These are phyloP conservation scores for Pestalotiopsis sp. DNA, from an alignment of 2,329 filamentous ascomycete genomes.

Conservation along the genomic window DNA sequence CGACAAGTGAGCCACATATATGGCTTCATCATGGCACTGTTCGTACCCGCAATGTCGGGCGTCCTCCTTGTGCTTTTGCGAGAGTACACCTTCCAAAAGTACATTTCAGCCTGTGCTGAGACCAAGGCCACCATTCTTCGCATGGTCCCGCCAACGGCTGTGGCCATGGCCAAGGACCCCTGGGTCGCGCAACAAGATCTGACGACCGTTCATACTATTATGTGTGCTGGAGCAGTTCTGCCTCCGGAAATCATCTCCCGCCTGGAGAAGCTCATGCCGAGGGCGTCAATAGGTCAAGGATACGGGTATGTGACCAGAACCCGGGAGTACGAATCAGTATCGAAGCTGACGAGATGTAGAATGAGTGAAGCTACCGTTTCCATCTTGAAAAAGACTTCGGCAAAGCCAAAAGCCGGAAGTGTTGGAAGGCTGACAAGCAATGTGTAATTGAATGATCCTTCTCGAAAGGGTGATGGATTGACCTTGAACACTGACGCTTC, in stretches of 20 bases:
- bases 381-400: slow-evolving; percentile 20
- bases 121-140: slow-evolving; percentile 23
- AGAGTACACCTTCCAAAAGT: slow-evolving; percentile 22
- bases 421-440: slow-evolving; percentile 63
- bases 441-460: slow-evolving; percentile 39
- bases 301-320: slow-evolving; percentile 18
- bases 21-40: slow-evolving; percentile 24
- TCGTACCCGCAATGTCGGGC: slow-evolving; percentile 24
- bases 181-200: slow-evolving; percentile 18
- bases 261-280: slow-evolving; percentile 17
- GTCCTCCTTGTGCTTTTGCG: slow-evolving; percentile 24
- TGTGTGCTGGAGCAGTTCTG: slow-evolving; percentile 24
- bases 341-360: not conserved
- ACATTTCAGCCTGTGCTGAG: slow-evolving; percentile 22
- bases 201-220: slow-evolving; percentile 18
- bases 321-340: not conserved
- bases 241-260: slow-evolving; percentile 20
- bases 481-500: not conserved
- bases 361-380: slow-evolving; percentile 27
- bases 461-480: not conserved
- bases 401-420: slow-evolving; percentile 31
- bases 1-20: slow-evolving; percentile 25
- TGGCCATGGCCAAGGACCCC: slow-evolving; percentile 24
- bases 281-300: slow-evolving; percentile 22
- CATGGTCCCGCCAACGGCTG: slow-evolving; percentile 25